phyloP scores from a whole-genome alignment of 805 yeast genomes.

The Pichia nakasei region DNA sequence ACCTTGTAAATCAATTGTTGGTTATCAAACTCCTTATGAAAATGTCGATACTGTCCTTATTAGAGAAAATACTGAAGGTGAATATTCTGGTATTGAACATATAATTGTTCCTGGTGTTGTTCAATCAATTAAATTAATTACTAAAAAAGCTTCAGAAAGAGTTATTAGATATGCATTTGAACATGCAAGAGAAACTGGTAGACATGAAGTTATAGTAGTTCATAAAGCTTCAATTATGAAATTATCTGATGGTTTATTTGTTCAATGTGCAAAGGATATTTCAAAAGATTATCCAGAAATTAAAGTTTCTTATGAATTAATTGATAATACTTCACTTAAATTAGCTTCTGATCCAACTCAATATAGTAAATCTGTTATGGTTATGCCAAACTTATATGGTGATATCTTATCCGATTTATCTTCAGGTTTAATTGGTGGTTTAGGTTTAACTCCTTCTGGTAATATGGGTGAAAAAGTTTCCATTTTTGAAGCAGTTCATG shows the following conservation, averaged over 20 bases:
- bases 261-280: constrained; percentile 81
- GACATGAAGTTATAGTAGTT: constrained; percentile 85
- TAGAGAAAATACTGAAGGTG: constrained; percentile 99
- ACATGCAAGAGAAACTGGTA: constrained; percentile 82
- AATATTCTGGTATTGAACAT: constrained; percentile 98
- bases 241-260: constrained; percentile 95
- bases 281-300: constrained; percentile 90
- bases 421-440: constrained; percentile 96
- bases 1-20: constrained; percentile 90
- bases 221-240: constrained; percentile 99
- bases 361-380: constrained; percentile 81
- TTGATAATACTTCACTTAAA: constrained; percentile 91
- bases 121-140: constrained; percentile 94
- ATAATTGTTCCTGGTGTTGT: constrained; percentile 97
- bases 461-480: constrained; percentile 98
- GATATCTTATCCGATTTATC: constrained; percentile 97
- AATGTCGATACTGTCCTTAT: constrained; percentile 91
- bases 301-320: constrained; percentile 72
- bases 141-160: constrained; percentile 92
- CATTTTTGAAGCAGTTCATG: constrained; percentile 98
- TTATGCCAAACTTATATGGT: constrained; percentile 99
- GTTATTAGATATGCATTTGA: constrained; percentile 96
- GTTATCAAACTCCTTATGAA: constrained; percentile 84
- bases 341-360: constrained; percentile 83
- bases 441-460: constrained; percentile 98